A percentile compares a stretch with the other conserved stretches of the same genome.
Evolutionary conservation across 106 monocot species (phyloP).

Genomic region (Dioscorea dumetorum): DNA sequence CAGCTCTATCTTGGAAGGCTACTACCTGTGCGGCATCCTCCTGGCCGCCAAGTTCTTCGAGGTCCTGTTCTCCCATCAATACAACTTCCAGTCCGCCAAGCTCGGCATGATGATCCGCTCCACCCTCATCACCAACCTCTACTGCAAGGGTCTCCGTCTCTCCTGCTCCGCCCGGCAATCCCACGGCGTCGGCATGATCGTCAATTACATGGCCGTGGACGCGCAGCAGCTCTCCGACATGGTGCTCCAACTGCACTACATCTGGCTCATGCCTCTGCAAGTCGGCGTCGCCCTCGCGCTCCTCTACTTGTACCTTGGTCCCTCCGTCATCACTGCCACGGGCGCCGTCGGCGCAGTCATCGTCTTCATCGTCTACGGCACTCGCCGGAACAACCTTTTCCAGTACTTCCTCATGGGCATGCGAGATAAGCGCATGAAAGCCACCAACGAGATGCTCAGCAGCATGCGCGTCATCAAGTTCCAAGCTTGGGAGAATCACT

Average conservation of each 20-base stretch:
- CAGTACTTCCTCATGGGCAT: constrained; percentile 75
- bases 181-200: constrained; percentile 91
- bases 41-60: constrained; percentile 74
- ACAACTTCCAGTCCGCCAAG: constrained; percentile 95
- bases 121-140: constrained; percentile 72
- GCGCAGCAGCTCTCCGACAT: constrained; percentile 98
- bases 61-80: constrained; percentile 80
- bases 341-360: constrained; percentile 29
- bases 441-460: constrained; percentile 89
- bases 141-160: constrained; percentile 76
- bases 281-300: constrained; percentile 43
- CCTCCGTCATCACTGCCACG: constrained; percentile 38
- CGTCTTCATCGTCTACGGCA: constrained; percentile 30
- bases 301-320: constrained; percentile 60
- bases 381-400: constrained; percentile 45
- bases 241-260: constrained; percentile 91
- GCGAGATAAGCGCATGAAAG: constrained; percentile 94
- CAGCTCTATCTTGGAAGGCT: constrained; percentile 39
- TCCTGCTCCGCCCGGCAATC: constrained; percentile 76
- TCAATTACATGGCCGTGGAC: constrained; percentile 98
- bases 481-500: constrained; percentile 94
- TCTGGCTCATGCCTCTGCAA: constrained; percentile 81
- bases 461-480: constrained; percentile 94
- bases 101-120: constrained; percentile 89
- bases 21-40: constrained; percentile 52